Evolutionary conservation across 768 basidiomycete genomes (phyloP).

Genomic region (Amanita fuliginea): DNA sequence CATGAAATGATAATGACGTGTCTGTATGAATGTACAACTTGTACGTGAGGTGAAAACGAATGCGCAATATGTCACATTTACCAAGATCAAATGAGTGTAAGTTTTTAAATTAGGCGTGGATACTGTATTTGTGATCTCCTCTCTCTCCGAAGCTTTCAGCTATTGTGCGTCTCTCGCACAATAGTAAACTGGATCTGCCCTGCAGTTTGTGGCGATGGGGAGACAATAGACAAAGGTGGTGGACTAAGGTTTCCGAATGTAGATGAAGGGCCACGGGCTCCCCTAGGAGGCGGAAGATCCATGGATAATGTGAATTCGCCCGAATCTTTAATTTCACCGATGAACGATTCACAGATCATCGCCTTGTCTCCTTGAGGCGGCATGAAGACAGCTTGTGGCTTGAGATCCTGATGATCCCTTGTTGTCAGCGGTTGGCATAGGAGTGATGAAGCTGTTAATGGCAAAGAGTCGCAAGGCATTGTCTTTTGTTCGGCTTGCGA

Average conservation of each 20-base stretch:
- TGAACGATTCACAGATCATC: conserved; percentile 11
- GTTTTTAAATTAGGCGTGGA: conserved; percentile 1
- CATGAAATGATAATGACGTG: conserved; percentile 2
- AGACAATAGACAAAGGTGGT: neutral
- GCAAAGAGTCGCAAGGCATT: conserved; percentile 5
- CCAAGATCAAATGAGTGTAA: conserved; percentile 4
- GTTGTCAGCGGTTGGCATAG: conserved; percentile 13
- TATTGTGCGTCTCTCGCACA: conserved; percentile 6
- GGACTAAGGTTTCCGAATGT: neutral
- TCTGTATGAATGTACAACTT: neutral
- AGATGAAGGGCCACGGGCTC: neutral
- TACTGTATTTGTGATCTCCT: conserved; percentile 2
- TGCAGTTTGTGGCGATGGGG: neutral
- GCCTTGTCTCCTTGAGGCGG: conserved; percentile 7
- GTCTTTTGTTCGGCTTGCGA: conserved; percentile 10
- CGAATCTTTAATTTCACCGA: conserved; percentile 12
- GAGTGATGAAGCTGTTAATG: conserved; percentile 8
- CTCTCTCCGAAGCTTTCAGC: neutral
- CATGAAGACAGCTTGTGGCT: conserved; percentile 3
- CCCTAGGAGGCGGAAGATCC: conserved; percentile 20
- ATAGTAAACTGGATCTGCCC: neutral
- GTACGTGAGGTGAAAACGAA: neutral
- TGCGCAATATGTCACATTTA: neutral
- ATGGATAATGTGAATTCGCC: conserved; percentile 36
- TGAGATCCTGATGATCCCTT: neutral